Evolutionary conservation across 352 stramenopile species (phyloP).

Genomic region (Globisporangium ultimum): DNA sequence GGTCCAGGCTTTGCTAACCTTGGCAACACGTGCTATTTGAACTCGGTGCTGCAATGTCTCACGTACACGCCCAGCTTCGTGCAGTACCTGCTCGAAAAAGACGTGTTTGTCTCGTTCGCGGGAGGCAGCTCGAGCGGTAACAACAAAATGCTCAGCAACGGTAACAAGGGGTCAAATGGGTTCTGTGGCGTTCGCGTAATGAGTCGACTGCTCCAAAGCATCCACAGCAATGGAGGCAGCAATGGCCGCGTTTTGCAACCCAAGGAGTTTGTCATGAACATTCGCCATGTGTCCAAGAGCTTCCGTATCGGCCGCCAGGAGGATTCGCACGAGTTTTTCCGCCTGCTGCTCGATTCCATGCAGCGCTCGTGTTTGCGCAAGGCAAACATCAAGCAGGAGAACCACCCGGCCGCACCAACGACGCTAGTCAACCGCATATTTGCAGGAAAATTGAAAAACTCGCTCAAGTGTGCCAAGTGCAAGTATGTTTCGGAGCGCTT

Average conservation of each 20-base stretch:
- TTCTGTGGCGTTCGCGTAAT: slow-evolving; percentile 68
- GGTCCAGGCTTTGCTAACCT: slow-evolving; percentile 86
- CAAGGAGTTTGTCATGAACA: slow-evolving; percentile 82
- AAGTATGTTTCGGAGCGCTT: slow-evolving; percentile 72
- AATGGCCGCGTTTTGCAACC: slow-evolving; percentile 57
- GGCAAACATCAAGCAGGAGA: slow-evolving; percentile 72
- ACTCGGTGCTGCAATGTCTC: slow-evolving; percentile 91
- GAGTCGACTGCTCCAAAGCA: slow-evolving; percentile 57
- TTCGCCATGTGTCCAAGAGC: slow-evolving; percentile 78
- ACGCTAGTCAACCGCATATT: slow-evolving; percentile 86
- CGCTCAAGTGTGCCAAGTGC: slow-evolving; percentile 85
- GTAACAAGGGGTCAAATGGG: slow-evolving; percentile 6
- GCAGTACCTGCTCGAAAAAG: slow-evolving; percentile 85
- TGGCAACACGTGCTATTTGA: slow-evolving; percentile 96
- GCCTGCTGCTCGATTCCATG: slow-evolving; percentile 84
- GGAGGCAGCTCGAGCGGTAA: slow-evolving; percentile 13
- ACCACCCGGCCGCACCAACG: slow-evolving; percentile 46
- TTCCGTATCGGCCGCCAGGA: slow-evolving; percentile 89
- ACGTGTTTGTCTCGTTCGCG: slow-evolving; percentile 32
- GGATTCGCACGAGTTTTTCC: slow-evolving; percentile 92
- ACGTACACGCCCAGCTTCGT: slow-evolving; percentile 76
- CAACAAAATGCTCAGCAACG: slow-evolving; percentile 14
- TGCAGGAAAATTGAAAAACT: slow-evolving; percentile 77
- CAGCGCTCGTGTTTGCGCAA: slow-evolving; percentile 71
- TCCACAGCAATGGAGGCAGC: slow-evolving; percentile 35